These are phyloP conservation scores for Cyberlindnera americana DNA, from an alignment of 805 yeast species.

Conservation along the genomic window DNA sequence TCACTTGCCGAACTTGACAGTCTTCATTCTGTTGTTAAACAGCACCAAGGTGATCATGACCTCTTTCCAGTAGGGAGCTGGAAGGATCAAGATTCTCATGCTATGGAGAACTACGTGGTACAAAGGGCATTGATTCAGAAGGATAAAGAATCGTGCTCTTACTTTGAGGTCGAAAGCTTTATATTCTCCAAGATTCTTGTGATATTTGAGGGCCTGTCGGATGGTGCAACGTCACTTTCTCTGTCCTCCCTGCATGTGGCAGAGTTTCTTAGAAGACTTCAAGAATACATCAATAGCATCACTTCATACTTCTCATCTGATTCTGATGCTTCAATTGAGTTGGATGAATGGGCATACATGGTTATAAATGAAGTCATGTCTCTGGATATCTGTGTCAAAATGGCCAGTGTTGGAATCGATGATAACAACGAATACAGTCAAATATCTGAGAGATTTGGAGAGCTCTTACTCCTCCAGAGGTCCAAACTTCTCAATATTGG, in stretches of 20 bases:
- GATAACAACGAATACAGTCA: constrained; percentile 24
- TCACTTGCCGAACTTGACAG: constrained; percentile 50
- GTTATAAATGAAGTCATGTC: constrained; percentile 40
- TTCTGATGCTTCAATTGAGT: constrained; percentile 20
- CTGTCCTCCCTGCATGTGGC: constrained; percentile 39
- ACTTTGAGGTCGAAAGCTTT: constrained; percentile 21
- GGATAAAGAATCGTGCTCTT: constrained; percentile 1
- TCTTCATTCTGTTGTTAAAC: constrained; percentile 33
- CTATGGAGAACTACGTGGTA: constrained; percentile 7
- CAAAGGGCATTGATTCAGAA: constrained; percentile 1
- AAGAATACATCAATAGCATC: constrained; percentile 39
- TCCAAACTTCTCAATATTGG: constrained; percentile 39
- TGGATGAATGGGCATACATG: constrained; percentile 40
- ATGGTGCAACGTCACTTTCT: constrained; percentile 36
- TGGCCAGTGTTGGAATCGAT: constrained; percentile 20
- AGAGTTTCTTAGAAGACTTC: constrained; percentile 33
- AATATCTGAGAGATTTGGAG: constrained; percentile 43
- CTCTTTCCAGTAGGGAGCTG: constrained; percentile 6
- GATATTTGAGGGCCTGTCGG: constrained; percentile 36
- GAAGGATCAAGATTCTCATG: constrained; percentile 6
- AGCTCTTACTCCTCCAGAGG: constrained; percentile 45
- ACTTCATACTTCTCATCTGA: constrained; percentile 20
- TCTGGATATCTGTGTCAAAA: constrained; percentile 18
- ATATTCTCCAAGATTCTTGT: constrained; percentile 37
- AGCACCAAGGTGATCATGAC: background rate